A percentile compares a stretch with the other conserved stretches of the same genome.
Conservation (phyloP, 257 asterid genomes). For the Cynanchum wilfordii region DNA sequence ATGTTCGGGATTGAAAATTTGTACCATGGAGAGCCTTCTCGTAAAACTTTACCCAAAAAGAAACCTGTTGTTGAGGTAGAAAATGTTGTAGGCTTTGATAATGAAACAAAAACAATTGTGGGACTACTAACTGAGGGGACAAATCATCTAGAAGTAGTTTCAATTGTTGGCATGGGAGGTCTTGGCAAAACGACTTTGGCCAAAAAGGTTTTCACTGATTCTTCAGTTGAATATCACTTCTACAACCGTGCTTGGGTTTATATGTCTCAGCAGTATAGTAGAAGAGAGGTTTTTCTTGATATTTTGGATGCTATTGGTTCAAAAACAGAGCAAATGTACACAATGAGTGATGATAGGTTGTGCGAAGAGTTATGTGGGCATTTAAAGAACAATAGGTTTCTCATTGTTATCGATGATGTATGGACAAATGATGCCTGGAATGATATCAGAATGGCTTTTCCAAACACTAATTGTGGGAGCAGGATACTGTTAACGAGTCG, state of each 20-base stretch:
- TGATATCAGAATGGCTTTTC: constrained; percentile 12
- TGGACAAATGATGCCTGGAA: constrained; percentile 14
- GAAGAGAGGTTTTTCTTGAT: constrained; percentile 18
- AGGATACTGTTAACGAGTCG: constrained; percentile 23
- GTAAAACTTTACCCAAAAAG: not conserved
- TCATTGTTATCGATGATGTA: constrained; percentile 23
- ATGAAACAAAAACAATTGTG: constrained; percentile 9
- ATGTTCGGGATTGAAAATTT: constrained; percentile 43
- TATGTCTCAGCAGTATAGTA: constrained; percentile 19
- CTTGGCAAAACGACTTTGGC: constrained; percentile 33
- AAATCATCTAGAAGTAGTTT: constrained; percentile 9
- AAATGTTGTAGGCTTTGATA: constrained; percentile 20
- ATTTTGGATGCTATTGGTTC: constrained; percentile 5
- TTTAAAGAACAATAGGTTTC: constrained; percentile 1
- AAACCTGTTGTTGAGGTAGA: constrained; percentile 12
- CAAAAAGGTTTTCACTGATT: constrained; percentile 19
- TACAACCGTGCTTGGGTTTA: constrained; percentile 23
- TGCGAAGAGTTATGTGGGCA: not conserved
- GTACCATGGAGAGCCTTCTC: constrained; percentile 6
- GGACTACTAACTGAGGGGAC: constrained; percentile 12
- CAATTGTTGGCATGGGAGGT: constrained; percentile 26
- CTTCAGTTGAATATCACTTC: constrained; percentile 17
- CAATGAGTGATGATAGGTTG: not conserved
- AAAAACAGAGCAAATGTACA: not conserved
- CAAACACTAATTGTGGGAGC: constrained; percentile 9